A percentile compares a stretch with the other conserved stretches of the same genome.
Evolutionary conservation across 768 basidiomycete species (phyloP).

Genomic region (Suillus bovinus): DNA sequence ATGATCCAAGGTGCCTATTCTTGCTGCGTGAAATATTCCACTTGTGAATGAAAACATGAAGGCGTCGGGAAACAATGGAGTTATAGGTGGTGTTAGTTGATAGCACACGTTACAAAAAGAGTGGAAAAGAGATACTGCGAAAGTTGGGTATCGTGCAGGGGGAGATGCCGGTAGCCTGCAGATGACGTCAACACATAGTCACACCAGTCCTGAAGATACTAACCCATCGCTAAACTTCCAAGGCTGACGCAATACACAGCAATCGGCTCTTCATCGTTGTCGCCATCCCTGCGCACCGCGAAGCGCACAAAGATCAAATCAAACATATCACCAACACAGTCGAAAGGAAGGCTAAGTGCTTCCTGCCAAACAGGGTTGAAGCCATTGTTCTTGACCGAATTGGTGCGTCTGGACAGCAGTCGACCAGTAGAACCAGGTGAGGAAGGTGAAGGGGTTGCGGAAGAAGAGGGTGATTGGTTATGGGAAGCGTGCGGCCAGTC

Average conservation of each 20-base stretch:
- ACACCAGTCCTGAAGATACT: background rate
- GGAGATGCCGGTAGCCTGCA: constrained; percentile 85
- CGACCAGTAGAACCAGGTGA: constrained; percentile 37
- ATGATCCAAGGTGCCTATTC: background rate
- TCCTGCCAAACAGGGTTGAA: constrained; percentile 93
- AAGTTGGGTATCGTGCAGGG: constrained; percentile 84
- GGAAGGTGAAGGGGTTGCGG: constrained; percentile 12
- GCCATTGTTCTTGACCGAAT: constrained; percentile 78
- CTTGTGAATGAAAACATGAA: background rate
- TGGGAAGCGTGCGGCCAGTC: constrained; percentile 55
- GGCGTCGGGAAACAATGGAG: background rate
- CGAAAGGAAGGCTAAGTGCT: constrained; percentile 66
- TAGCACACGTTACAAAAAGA: constrained; percentile 73
- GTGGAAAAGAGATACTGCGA: constrained; percentile 92
- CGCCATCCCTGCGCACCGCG: constrained; percentile 65
- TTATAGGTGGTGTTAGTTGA: constrained; percentile 23
- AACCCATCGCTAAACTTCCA: constrained; percentile 72
- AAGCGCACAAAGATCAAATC: constrained; percentile 87
- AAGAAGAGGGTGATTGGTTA: constrained; percentile 13
- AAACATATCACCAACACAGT: constrained; percentile 71
- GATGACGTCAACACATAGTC: background rate
- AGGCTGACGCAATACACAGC: constrained; percentile 76
- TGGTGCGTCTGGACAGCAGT: constrained; percentile 57
- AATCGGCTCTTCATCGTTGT: constrained; percentile 61
- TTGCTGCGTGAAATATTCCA: background rate